These are phyloP conservation scores for Amborella trichopoda DNA, from an alignment of 164 flowering plant species.

Conservation along the genomic window DNA sequence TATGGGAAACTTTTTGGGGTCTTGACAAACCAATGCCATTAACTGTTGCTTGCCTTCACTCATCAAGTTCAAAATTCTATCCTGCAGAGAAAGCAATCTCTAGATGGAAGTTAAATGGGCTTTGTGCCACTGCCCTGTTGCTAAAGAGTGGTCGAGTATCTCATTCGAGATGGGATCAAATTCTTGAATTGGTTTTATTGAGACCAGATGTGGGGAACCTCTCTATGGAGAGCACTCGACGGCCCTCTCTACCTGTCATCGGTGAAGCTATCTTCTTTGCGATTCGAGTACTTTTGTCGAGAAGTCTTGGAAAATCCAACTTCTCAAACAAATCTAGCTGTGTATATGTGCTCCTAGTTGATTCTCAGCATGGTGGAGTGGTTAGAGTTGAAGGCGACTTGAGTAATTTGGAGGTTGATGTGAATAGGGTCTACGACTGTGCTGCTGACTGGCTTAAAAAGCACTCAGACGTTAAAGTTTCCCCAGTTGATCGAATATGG, in stretches of 20 bases:
- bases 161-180: slow-evolving; percentile 79
- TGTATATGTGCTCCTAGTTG: slow-evolving; percentile 66
- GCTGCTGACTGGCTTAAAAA: slow-evolving; percentile 67
- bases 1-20: slow-evolving; percentile 96
- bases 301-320: slow-evolving; percentile 62
- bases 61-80: slow-evolving; percentile 49
- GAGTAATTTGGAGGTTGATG: slow-evolving; percentile 44
- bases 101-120: slow-evolving; percentile 54
- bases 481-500: slow-evolving; percentile 77
- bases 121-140: slow-evolving; percentile 72
- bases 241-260: slow-evolving; percentile 46
- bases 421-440: slow-evolving; percentile 47
- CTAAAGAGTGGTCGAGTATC: slow-evolving; percentile 50
- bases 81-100: slow-evolving; percentile 80
- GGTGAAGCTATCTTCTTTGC: slow-evolving; percentile 84
- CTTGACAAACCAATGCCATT: slow-evolving; percentile 63
- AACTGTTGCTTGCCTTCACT: slow-evolving; percentile 48
- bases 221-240: slow-evolving; percentile 26
- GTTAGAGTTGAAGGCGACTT: slow-evolving; percentile 81
- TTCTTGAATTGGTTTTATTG: slow-evolving; percentile 65
- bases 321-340: slow-evolving; percentile 31
- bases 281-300: slow-evolving; percentile 51
- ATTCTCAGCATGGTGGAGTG: slow-evolving; percentile 78
- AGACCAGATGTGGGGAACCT: slow-evolving; percentile 52
- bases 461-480: slow-evolving; percentile 44